A percentile compares a stretch with the other conserved stretches of the same genome.
Conservation (phyloP, 2,329 filamentous ascomycete genomes). For the Nigrospora oryzae region DNA sequence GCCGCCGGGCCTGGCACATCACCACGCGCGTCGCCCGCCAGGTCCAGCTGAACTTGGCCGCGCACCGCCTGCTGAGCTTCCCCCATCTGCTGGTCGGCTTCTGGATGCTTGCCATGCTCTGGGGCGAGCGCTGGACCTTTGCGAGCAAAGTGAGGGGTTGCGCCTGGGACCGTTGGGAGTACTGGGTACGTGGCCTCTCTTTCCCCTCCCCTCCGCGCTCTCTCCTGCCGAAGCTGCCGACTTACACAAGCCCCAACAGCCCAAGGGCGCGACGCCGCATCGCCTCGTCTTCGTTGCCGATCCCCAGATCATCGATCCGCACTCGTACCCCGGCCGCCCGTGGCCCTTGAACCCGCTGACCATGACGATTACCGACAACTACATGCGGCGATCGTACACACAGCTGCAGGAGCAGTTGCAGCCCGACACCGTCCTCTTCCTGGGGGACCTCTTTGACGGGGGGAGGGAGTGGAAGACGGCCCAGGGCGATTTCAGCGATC, state of each 20-base stretch:
- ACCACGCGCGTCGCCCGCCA: constrained; percentile 20
- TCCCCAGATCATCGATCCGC: constrained; percentile 85
- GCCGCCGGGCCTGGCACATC: constrained; percentile 15
- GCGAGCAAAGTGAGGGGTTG: constrained; percentile 62
- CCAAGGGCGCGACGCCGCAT: constrained; percentile 69
- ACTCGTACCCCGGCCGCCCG: constrained; percentile 82
- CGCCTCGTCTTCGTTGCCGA: constrained; percentile 80
- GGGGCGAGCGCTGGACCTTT: constrained; percentile 79
- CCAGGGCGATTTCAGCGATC: constrained; percentile 49
- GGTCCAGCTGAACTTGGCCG: constrained; percentile 36
- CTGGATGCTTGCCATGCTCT: constrained; percentile 73
- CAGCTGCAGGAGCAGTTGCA: constrained; percentile 65
- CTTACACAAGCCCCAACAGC: constrained; percentile 40
- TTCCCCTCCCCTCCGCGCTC: neutral
- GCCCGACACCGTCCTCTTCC: constrained; percentile 84
- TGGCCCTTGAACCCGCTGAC: constrained; percentile 49
- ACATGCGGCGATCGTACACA: constrained; percentile 75
- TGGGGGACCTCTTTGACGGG: constrained; percentile 93
- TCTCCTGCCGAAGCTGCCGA: constrained; percentile 3
- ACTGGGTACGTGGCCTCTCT: constrained; percentile 58
- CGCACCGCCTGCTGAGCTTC: constrained; percentile 48
- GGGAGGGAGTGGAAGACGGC: constrained; percentile 87
- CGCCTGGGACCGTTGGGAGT: constrained; percentile 82
- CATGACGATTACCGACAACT: constrained; percentile 70
- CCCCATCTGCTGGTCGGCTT: constrained; percentile 59